Conservation (phyloP, 306 rosid genomes). For the Dalbergia cochinchinensis region DNA sequence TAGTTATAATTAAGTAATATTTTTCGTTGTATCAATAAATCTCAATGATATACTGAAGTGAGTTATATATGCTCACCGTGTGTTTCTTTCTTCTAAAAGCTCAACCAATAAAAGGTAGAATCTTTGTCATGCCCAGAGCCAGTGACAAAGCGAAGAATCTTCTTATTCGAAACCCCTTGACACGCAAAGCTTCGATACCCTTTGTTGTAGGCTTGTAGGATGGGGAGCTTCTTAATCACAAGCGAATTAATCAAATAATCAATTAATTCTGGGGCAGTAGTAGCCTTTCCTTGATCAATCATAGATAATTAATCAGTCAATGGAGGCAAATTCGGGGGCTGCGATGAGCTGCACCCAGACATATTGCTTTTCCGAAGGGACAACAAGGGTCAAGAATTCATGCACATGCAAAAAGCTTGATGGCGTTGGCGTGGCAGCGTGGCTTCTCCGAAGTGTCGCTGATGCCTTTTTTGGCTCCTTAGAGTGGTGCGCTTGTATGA, state of each 20-base stretch:
- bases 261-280: background rate
- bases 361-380: slow-evolving; percentile 39
- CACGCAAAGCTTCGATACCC: slow-evolving; percentile 5
- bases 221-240: slow-evolving; percentile 35
- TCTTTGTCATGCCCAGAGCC: slow-evolving; percentile 40
- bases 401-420: slow-evolving; percentile 50
- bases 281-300: background rate
- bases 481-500: slow-evolving; percentile 48
- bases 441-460: slow-evolving; percentile 44
- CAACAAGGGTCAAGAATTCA: slow-evolving; percentile 38
- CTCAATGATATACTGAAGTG: no score
- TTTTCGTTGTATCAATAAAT: no score
- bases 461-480: slow-evolving; percentile 50
- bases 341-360: slow-evolving; percentile 30
- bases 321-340: background rate
- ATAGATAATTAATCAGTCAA: background rate
- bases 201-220: slow-evolving; percentile 35
- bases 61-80: background rate
- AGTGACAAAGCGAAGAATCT: slow-evolving; percentile 47
- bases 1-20: no score
- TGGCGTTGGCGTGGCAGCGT: slow-evolving; percentile 42
- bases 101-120: slow-evolving; percentile 27
- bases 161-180: slow-evolving; percentile 41
- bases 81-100: slow-evolving; percentile 26
- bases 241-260: slow-evolving; percentile 11